These are phyloP conservation scores for Hemileccinum impolitum DNA, from an alignment of 768 basidiomycete species.

Conservation along the genomic window DNA sequence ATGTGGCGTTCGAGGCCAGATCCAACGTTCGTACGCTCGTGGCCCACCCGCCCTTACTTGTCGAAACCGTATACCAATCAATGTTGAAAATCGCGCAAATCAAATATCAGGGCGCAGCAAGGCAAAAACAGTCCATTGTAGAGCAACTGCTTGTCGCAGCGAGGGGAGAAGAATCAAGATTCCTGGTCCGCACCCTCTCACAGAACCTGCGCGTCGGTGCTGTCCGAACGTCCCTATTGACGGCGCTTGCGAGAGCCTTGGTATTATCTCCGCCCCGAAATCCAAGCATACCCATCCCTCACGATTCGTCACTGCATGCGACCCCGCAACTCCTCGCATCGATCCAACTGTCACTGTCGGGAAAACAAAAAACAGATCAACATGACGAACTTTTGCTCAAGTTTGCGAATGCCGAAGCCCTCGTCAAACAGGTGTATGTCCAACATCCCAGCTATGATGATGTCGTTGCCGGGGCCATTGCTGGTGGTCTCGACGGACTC, in stretches of 20 bases:
- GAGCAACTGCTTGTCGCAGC: slow-evolving; percentile 82
- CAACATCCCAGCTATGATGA: slow-evolving; percentile 76
- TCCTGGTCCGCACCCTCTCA: slow-evolving; percentile 69
- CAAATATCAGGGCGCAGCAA: slow-evolving; percentile 74
- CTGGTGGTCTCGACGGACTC: slow-evolving; percentile 59
- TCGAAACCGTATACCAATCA: slow-evolving; percentile 63
- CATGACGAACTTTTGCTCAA: slow-evolving; percentile 38
- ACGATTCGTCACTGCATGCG: slow-evolving; percentile 30
- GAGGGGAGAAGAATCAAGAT: slow-evolving; percentile 84
- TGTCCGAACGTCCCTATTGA: slow-evolving; percentile 77
- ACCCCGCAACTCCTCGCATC: slow-evolving; percentile 17
- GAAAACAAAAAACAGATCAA: slow-evolving; percentile 30
- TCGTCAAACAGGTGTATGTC: slow-evolving; percentile 71
- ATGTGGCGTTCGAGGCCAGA: slow-evolving; percentile 84
- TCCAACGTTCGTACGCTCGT: slow-evolving; percentile 70
- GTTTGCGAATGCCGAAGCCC: slow-evolving; percentile 56
- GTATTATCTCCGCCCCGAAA: slow-evolving; percentile 51
- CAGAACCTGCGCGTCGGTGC: slow-evolving; percentile 86
- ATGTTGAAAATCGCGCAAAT: slow-evolving; percentile 63
- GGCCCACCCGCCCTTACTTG: slow-evolving; percentile 63
- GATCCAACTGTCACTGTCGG: slow-evolving; percentile 13
- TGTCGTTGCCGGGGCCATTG: slow-evolving; percentile 58
- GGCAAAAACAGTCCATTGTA: slow-evolving; percentile 72
- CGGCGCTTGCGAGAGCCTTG: slow-evolving; percentile 75
- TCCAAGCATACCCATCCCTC: slow-evolving; percentile 14